Conservation (phyloP, 768 basidiomycete species). For the Dictyophora rubrovolvata region DNA sequence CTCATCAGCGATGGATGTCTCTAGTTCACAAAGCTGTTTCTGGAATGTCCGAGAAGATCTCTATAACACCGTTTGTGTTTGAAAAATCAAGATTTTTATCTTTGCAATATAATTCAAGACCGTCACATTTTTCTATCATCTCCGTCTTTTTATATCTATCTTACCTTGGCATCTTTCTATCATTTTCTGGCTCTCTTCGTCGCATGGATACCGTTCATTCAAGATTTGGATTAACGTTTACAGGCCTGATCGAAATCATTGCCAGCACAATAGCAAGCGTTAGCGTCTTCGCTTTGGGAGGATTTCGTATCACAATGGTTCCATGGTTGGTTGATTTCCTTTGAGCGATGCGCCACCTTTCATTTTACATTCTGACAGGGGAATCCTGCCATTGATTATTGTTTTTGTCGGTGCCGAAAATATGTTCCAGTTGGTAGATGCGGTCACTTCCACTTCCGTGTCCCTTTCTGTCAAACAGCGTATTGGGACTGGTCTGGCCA, state of each 20-base stretch:
- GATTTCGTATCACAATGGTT: conserved; percentile 82
- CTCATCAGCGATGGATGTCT: conserved; percentile 57
- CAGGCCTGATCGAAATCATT: conserved; percentile 82
- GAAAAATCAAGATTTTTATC: background rate
- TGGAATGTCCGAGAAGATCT: conserved; percentile 21
- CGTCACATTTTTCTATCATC: conserved; percentile 37
- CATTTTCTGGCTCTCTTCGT: conserved; percentile 67
- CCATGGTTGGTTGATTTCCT: conserved; percentile 52
- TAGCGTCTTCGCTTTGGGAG: conserved; percentile 83
- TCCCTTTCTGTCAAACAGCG: conserved; percentile 83
- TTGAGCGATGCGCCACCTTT: conserved; percentile 9
- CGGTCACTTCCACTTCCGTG: conserved; percentile 77
- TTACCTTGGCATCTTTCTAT: conserved; percentile 64
- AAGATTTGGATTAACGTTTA: conserved; percentile 83
- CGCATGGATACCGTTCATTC: conserved; percentile 83
- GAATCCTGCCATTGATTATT: conserved; percentile 85
- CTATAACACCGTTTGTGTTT: conserved; percentile 1
- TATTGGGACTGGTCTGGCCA: conserved; percentile 81
- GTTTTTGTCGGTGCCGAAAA: conserved; percentile 95
- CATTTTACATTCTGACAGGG: conserved; percentile 36
- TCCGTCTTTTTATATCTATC: conserved; percentile 66
- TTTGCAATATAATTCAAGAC: conserved; percentile 14
- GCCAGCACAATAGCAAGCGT: conserved; percentile 91
- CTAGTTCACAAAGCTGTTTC: conserved; percentile 36
- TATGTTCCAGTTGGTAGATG: conserved; percentile 90